A percentile compares a stretch with the other conserved stretches of the same genome.
Conservation (phyloP, 768 basidiomycete genomes). For the Hebeloma cylindrosporum region DNA sequence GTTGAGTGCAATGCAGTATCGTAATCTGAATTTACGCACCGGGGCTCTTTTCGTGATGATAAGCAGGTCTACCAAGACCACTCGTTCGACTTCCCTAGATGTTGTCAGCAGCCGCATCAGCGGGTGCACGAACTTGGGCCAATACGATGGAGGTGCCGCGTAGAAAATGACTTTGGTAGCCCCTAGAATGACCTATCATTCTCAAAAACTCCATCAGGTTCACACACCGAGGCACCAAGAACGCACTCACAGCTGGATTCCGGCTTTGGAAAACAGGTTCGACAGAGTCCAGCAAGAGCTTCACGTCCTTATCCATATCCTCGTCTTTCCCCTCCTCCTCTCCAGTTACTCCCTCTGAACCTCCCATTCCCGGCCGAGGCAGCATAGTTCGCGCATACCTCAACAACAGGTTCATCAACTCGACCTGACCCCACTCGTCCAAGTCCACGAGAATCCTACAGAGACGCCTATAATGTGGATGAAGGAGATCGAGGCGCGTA, state of each 20-base stretch:
- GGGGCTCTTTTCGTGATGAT: constrained; percentile 64
- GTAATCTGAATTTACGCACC: constrained; percentile 42
- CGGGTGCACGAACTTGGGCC: constrained; percentile 62
- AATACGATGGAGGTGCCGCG: constrained; percentile 56
- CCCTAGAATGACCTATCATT: constrained; percentile 72
- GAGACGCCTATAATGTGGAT: constrained; percentile 82
- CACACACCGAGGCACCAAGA: not conserved
- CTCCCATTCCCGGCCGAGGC: constrained; percentile 48
- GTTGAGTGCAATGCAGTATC: not conserved
- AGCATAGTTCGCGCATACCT: constrained; percentile 88
- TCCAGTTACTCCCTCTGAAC: constrained; percentile 12
- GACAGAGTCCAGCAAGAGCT: constrained; percentile 66
- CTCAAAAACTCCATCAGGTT: not conserved
- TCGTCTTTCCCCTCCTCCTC: constrained; percentile 29
- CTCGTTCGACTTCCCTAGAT: constrained; percentile 72
- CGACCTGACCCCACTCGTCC: constrained; percentile 96
- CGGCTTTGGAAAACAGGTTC: constrained; percentile 82
- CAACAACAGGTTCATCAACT: constrained; percentile 72
- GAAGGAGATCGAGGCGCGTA: constrained; percentile 81
- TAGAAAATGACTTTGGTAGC: constrained; percentile 76
- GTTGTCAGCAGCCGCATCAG: constrained; percentile 69
- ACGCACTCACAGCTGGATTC: constrained; percentile 75
- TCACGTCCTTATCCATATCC: constrained; percentile 77
- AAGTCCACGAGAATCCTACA: constrained; percentile 85
- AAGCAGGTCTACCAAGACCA: constrained; percentile 71